Conservation (phyloP, 2,329 filamentous ascomycete genomes). For the Fusarium tuaranense region DNA sequence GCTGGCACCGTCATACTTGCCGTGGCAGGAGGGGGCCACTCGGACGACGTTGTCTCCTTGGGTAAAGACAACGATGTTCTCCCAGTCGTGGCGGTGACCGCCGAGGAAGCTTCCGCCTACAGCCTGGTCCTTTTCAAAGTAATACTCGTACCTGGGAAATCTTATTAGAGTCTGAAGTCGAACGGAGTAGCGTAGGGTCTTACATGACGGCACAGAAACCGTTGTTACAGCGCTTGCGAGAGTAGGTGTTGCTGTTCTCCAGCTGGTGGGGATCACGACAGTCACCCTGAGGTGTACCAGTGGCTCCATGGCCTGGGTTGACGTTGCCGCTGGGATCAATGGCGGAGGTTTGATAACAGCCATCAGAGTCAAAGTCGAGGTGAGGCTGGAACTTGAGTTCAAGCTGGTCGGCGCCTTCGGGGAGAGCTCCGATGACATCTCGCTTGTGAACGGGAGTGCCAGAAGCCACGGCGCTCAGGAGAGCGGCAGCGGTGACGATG, state of each 20-base stretch:
- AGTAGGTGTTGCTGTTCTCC: constrained; percentile 48
- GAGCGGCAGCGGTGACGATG: constrained; percentile 20
- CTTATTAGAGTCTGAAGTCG: not conserved
- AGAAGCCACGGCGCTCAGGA: constrained; percentile 35
- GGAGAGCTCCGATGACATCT: constrained; percentile 47
- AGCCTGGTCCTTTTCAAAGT: constrained; percentile 59
- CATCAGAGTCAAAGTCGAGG: constrained; percentile 55
- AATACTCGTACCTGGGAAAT: constrained; percentile 47
- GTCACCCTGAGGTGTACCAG: constrained; percentile 44
- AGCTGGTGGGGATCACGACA: constrained; percentile 48
- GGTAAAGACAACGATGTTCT: constrained; percentile 52
- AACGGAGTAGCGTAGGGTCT: fast-evolving
- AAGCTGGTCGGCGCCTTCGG: constrained; percentile 46
- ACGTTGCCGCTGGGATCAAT: constrained; percentile 52
- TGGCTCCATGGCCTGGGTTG: constrained; percentile 43
- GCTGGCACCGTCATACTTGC: constrained; percentile 37
- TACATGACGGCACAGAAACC: constrained; percentile 49
- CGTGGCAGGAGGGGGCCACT: constrained; percentile 47
- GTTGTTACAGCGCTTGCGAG: constrained; percentile 49
- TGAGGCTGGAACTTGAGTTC: constrained; percentile 53
- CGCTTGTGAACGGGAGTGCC: constrained; percentile 29
- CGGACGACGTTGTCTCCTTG: constrained; percentile 40
- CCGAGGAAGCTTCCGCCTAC: constrained; percentile 46
- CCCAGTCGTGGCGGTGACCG: constrained; percentile 57
- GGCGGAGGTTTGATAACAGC: constrained; percentile 61